Evolutionary conservation across 2,329 filamentous ascomycete genomes (phyloP).

Genomic region (Phialophora tarda): DNA sequence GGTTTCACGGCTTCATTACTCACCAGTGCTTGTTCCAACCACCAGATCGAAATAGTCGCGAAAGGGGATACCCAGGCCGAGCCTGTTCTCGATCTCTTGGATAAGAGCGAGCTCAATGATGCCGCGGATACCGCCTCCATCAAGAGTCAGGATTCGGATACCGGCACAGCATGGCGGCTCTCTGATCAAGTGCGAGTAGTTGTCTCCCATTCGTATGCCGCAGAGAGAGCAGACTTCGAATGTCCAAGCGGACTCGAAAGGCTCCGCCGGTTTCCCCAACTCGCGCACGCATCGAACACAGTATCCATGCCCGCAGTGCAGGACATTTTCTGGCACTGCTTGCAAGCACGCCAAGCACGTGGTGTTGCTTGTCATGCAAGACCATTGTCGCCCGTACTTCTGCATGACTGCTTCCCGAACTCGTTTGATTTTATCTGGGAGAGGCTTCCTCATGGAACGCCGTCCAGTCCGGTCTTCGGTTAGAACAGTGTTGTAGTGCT

Average conservation of each 20-base stretch:
- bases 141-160: constrained; percentile 31
- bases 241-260: constrained; percentile 19
- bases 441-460: constrained; percentile 13
- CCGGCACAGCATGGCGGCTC: constrained; percentile 26
- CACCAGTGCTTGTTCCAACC: constrained; percentile 33
- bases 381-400: constrained; percentile 10
- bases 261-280: constrained; percentile 8
- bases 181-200: constrained; percentile 26
- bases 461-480: constrained; percentile 7
- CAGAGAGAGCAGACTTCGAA: constrained; percentile 19
- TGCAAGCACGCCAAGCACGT: constrained; percentile 20
- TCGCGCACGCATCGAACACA: constrained; percentile 19
- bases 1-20: not conserved
- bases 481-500: constrained; percentile 12
- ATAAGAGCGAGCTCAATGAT: constrained; percentile 33
- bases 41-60: constrained; percentile 33
- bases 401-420: constrained; percentile 11
- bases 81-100: constrained; percentile 23
- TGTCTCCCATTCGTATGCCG: constrained; percentile 4
- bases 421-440: constrained; percentile 4
- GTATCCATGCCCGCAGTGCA: constrained; percentile 20
- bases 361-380: constrained; percentile 14
- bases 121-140: constrained; percentile 32
- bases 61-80: constrained; percentile 29
- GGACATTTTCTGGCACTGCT: constrained; percentile 17